Percentiles rank a stretch among this genome's conserved stretches.
Evolutionary conservation across 148 eudicot genomes (phyloP).

Genomic region (Heliosperma pusillum): DNA sequence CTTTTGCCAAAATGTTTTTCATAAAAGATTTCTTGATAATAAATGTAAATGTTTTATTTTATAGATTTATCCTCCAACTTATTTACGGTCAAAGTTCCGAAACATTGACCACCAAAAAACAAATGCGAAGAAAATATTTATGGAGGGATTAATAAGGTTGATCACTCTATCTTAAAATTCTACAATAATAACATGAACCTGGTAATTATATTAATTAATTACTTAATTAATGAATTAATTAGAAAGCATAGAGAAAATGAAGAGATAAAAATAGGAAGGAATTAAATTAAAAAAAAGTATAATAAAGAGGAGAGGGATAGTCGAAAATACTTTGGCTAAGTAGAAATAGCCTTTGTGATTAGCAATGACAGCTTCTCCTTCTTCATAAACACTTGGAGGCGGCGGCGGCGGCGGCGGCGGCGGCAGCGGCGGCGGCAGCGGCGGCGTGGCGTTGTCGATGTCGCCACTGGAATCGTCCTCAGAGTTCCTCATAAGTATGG

Average conservation of each 20-base stretch:
- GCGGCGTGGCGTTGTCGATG: too few species aligned
- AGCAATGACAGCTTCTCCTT: slow-evolving; percentile 13
- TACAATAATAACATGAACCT: background rate
- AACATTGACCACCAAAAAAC: too few species aligned
- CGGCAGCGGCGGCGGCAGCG: background rate
- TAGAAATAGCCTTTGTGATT: slow-evolving; percentile 18
- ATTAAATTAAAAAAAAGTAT: background rate
- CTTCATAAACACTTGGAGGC: background rate
- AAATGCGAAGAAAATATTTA: too few species aligned
- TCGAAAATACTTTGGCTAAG: slow-evolving; percentile 14
- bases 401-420: background rate
- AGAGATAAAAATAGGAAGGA: too few species aligned
- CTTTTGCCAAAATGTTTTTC: too few species aligned
- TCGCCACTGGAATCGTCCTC: background rate
- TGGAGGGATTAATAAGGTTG: too few species aligned
- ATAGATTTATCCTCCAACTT: too few species aligned
- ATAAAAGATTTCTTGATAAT: too few species aligned
- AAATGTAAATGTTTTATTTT: too few species aligned
- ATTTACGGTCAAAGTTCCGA: too few species aligned
- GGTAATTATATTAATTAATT: background rate
- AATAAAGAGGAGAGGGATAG: background rate
- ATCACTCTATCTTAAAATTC: too few species aligned
- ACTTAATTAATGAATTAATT: background rate
- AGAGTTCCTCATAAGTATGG: background rate
- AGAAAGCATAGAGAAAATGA: background rate